Evolutionary conservation across 106 monocot species (phyloP).

Genomic region (Platanthera zijinensis): DNA sequence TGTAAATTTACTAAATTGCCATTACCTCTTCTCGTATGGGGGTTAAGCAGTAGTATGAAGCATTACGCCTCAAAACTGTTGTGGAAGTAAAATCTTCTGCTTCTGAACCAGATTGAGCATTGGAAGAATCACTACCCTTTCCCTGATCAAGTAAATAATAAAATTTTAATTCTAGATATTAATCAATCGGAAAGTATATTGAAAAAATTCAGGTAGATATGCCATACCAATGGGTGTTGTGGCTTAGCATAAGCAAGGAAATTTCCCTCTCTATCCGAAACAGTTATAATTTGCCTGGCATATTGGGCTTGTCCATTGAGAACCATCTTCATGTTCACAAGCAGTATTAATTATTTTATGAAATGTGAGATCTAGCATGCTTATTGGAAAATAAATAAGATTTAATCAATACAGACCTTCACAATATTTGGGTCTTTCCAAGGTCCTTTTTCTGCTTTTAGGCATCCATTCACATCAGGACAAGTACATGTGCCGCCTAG

Average conservation of each 20-base stretch:
- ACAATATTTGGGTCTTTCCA: constrained; percentile 55
- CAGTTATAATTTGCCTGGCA: constrained; percentile 45
- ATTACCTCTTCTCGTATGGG: constrained; percentile 59
- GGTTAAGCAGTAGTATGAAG: constrained; percentile 24
- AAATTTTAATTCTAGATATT: background rate
- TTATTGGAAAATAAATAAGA: background rate
- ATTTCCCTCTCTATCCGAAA: constrained; percentile 43
- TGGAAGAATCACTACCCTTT: constrained; percentile 43
- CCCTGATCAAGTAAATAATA: constrained; percentile 16
- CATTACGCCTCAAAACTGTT: constrained; percentile 17
- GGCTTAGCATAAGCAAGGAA: constrained; percentile 44
- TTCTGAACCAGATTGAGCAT: constrained; percentile 52
- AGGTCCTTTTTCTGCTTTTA: constrained; percentile 49
- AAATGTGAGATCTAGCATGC: background rate
- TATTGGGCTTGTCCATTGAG: constrained; percentile 34
- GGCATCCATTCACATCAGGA: constrained; percentile 37
- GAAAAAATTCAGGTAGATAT: background rate
- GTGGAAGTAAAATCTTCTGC: constrained; percentile 33
- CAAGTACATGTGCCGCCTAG: constrained; percentile 56
- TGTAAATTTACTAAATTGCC: background rate
- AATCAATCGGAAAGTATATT: background rate
- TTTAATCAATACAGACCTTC: constrained; percentile 16
- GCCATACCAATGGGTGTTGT: constrained; percentile 23
- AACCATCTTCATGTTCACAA: constrained; percentile 30
- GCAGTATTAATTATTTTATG: background rate